These are phyloP conservation scores for Fusarium foetens DNA, from an alignment of 2,329 filamentous ascomycete species.

Conservation along the genomic window DNA sequence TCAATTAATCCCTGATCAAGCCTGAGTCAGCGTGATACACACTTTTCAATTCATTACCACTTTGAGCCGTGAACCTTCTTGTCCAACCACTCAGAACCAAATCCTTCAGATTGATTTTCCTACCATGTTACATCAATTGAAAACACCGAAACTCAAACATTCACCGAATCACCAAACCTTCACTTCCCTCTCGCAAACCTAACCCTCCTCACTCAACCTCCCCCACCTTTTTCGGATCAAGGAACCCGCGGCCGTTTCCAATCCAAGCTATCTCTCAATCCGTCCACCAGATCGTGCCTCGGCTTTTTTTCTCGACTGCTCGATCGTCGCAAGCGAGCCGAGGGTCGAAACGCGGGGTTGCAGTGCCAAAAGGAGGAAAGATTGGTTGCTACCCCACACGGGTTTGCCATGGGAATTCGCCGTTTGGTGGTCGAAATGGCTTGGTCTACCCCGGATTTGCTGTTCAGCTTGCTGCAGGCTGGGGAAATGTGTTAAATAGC, in stretches of 20 bases:
- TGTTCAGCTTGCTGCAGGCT: not conserved
- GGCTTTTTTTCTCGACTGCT: slow-evolving; percentile 1
- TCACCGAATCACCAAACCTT: not conserved
- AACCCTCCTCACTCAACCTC: not conserved
- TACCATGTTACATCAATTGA: not conserved
- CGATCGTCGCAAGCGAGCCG: not conserved
- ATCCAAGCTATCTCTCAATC: not conserved
- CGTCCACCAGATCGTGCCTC: slow-evolving; percentile 20
- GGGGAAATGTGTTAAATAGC: slow-evolving; percentile 14
- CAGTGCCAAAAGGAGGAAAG: slow-evolving; percentile 24
- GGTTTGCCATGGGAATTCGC: not conserved
- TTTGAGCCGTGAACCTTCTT: not conserved
- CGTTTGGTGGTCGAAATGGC: not conserved
- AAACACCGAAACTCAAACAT: not conserved
- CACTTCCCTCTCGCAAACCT: not conserved
- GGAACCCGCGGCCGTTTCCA: not conserved
- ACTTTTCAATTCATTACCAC: not conserved
- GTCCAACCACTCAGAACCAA: not conserved
- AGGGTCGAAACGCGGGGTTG: slow-evolving; percentile 27
- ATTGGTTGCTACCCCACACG: slow-evolving; percentile 25
- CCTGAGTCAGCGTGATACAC: slow-evolving; percentile 1
- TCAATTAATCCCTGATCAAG: not conserved
- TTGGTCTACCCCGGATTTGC: slow-evolving; percentile 18
- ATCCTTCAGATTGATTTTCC: not conserved
- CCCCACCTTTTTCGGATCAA: not conserved